Conservation (phyloP, 345 rosid species). For the Melaleuca quinquenervia region DNA sequence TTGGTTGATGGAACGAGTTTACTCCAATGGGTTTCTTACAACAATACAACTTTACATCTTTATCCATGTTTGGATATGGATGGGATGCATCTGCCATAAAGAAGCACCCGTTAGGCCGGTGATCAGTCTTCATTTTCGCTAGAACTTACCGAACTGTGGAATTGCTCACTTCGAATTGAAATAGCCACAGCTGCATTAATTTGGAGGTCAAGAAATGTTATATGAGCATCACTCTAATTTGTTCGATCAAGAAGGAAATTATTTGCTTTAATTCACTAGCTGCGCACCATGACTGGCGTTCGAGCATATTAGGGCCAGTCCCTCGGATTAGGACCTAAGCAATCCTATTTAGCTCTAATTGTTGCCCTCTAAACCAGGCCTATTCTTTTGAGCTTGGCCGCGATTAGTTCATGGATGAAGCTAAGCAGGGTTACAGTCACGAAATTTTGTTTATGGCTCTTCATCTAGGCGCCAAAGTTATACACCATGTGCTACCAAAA, state of each 20-base stretch:
- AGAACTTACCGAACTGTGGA: background rate
- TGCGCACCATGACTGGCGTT: background rate
- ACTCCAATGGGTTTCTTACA: background rate
- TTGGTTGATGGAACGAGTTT: background rate
- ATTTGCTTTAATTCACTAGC: no score
- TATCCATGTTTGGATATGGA: background rate
- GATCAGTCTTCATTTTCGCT: background rate
- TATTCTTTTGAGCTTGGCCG: no score
- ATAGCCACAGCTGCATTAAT: background rate
- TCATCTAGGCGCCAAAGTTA: no score
- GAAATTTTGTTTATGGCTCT: no score
- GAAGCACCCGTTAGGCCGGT: background rate
- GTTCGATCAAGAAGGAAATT: background rate
- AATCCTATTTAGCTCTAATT: no score
- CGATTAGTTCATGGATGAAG: no score
- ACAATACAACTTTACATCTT: background rate
- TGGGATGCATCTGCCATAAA: background rate
- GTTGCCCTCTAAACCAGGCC: no score
- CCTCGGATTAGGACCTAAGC: no score
- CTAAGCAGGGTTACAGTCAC: no score
- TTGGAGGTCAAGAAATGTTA: no score
- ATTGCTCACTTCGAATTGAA: background rate
- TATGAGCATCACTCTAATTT: background rate
- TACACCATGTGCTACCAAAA: no score
- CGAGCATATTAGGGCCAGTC: background rate